phyloP scores from a whole-genome alignment of 352 stramenopile genomes.

The Pythium guiyangense region DNA sequence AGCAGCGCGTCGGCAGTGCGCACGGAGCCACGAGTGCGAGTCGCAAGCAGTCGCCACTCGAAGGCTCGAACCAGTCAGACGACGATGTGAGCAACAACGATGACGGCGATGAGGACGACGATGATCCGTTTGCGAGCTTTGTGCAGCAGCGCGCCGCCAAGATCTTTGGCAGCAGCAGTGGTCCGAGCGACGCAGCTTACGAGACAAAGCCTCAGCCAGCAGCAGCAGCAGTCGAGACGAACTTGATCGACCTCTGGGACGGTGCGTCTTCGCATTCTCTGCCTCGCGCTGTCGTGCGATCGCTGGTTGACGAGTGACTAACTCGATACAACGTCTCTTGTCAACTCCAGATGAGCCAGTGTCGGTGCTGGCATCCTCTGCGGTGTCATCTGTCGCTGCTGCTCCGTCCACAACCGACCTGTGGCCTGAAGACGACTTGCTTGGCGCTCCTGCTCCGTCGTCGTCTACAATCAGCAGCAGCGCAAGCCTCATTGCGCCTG shows the following conservation, averaged over 20 bases:
- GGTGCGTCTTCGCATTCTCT: slow-evolving; percentile 18
- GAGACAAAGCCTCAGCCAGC: slow-evolving; percentile 15
- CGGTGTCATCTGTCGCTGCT: not conserved
- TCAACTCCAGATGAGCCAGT: slow-evolving; percentile 14
- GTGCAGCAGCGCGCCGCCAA: slow-evolving; percentile 48
- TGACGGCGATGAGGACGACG: slow-evolving; percentile 12
- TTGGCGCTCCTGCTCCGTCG: slow-evolving; percentile 1
- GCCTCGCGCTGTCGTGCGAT: too few relatives aligned
- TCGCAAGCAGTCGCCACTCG: not conserved
- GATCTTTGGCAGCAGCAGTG: slow-evolving; percentile 20
- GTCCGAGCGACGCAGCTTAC: slow-evolving; percentile 1
- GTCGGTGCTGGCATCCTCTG: not conserved
- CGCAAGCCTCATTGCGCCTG: too few relatives aligned
- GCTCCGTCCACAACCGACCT: slow-evolving; percentile 6
- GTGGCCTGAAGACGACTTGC: slow-evolving; percentile 7
- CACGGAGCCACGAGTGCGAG: slow-evolving; percentile 8
- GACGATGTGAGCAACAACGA: slow-evolving; percentile 20
- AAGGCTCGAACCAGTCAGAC: slow-evolving; percentile 4
- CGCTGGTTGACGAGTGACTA: not conserved
- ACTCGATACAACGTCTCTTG: not conserved
- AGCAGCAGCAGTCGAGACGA: slow-evolving; percentile 16
- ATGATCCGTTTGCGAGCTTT: slow-evolving; percentile 66
- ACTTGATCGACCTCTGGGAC: slow-evolving; percentile 69
- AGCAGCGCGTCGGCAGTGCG: slow-evolving; percentile 23
- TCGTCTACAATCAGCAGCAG: not conserved